These are phyloP conservation scores for Uronychia binucleata DNA, from an alignment of 73 alveolate species.

Conservation along the genomic window DNA sequence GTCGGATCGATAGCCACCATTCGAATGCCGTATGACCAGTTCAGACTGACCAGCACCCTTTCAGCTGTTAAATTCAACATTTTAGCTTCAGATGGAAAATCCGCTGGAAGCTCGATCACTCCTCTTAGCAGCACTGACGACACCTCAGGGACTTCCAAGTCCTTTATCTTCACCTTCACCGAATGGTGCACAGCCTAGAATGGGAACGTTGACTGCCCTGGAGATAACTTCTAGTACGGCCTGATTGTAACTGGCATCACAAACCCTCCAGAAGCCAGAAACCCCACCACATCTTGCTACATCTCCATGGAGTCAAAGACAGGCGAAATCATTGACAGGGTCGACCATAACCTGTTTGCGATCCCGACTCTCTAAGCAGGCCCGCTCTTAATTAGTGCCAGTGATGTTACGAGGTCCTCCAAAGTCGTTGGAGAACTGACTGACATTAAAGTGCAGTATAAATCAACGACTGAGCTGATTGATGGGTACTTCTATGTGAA, in stretches of 20 bases:
- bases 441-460: too few species aligned
- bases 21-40: not conserved
- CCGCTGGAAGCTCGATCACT: not conserved
- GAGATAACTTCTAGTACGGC: not conserved
- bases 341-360: not conserved
- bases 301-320: not conserved
- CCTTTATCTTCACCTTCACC: not conserved
- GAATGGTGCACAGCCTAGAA: constrained; percentile 1
- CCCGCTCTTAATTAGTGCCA: not conserved
- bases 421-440: not conserved
- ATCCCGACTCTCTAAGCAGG: not conserved
- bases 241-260: not conserved
- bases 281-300: not conserved
- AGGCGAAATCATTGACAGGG: not conserved
- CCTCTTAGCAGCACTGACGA: not conserved
- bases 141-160: not conserved
- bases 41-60: not conserved
- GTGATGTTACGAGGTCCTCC: not conserved
- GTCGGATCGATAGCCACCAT: not conserved
- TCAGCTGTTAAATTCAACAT: not conserved
- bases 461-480: too few species aligned
- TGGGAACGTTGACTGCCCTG: not conserved
- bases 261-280: not conserved
- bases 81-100: not conserved
- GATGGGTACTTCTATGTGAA: not conserved